phyloP scores from a whole-genome alignment of 441 rosid species.

The Gossypium gossypioides region DNA sequence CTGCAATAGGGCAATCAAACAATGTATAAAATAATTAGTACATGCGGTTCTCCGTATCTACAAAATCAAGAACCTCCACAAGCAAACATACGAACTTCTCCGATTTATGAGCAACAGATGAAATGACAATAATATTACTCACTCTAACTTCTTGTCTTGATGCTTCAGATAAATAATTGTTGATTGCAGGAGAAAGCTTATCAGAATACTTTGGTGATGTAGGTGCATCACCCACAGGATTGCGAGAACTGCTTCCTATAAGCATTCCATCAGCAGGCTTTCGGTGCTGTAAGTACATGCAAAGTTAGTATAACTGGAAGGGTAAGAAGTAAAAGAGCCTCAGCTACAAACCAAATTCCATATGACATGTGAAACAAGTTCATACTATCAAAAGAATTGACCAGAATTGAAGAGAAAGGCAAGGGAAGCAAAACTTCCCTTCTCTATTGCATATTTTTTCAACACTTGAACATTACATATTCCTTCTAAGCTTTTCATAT shows the following conservation, averaged over 20 bases:
- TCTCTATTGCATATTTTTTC: not conserved
- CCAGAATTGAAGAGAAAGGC: not conserved
- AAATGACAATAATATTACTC: slow-evolving; percentile 23
- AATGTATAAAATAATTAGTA: slow-evolving; percentile 8
- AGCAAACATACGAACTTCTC: not conserved
- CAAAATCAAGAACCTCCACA: not conserved
- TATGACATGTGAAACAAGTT: not conserved
- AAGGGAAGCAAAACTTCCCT: not conserved
- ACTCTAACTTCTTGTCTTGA: slow-evolving; percentile 98
- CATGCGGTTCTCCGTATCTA: slow-evolving; percentile 9
- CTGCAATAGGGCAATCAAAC: slow-evolving; percentile 36
- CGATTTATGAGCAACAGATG: slow-evolving; percentile 3
- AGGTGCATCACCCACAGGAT: slow-evolving; percentile 74
- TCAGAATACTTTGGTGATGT: slow-evolving; percentile 95
- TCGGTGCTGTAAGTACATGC: slow-evolving; percentile 55
- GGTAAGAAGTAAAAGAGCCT: not conserved
- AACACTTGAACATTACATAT: not conserved
- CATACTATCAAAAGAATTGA: not conserved
- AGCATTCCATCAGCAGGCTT: slow-evolving; percentile 88
- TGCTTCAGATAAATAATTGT: slow-evolving; percentile 90
- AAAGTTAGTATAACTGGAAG: slow-evolving; percentile 8
- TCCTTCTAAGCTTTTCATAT: not conserved
- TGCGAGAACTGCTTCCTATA: slow-evolving; percentile 82
- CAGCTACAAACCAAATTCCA: not conserved
- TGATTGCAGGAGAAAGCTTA: slow-evolving; percentile 91